A percentile compares a stretch with the other conserved stretches of the same genome.
Conservation (phyloP, 371 early-diverging fungal species). For the Haplosporangium sp. region DNA sequence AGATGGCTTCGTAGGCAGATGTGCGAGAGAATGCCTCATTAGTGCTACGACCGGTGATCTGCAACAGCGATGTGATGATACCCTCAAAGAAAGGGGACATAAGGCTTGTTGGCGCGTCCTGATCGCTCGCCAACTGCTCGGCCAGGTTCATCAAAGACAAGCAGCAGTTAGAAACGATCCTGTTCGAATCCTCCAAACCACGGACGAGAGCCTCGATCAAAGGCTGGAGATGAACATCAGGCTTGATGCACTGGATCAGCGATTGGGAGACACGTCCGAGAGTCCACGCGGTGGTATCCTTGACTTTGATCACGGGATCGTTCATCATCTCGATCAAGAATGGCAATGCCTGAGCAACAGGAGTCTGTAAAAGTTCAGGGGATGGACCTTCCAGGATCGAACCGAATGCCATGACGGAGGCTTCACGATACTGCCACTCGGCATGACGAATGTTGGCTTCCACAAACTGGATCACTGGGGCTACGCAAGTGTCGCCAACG, state of each 20-base stretch:
- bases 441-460: slow-evolving; percentile 81
- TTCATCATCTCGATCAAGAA: slow-evolving; percentile 89
- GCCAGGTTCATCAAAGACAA: slow-evolving; percentile 89
- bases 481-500: slow-evolving; percentile 81
- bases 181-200: slow-evolving; percentile 86
- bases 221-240: slow-evolving; percentile 76
- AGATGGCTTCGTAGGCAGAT: slow-evolving; percentile 93
- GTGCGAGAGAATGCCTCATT: slow-evolving; percentile 88
- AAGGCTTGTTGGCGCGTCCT: slow-evolving; percentile 69
- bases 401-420: slow-evolving; percentile 98
- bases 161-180: slow-evolving; percentile 92
- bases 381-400: slow-evolving; percentile 96
- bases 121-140: slow-evolving; percentile 72
- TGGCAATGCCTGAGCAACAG: slow-evolving; percentile 91
- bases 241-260: slow-evolving; percentile 77
- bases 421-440: slow-evolving; percentile 95
- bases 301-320: slow-evolving; percentile 87
- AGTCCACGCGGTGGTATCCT: slow-evolving; percentile 97
- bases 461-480: slow-evolving; percentile 89
- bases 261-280: slow-evolving; percentile 91
- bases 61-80: slow-evolving; percentile 79
- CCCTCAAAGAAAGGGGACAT: slow-evolving; percentile 88
- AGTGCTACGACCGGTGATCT: slow-evolving; percentile 73
- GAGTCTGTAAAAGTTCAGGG: slow-evolving; percentile 67
- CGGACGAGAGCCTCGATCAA: slow-evolving; percentile 81